Base-by-base conservation (phyloP, 306 rosid species). In the Canavalia gladiata region DNA sequence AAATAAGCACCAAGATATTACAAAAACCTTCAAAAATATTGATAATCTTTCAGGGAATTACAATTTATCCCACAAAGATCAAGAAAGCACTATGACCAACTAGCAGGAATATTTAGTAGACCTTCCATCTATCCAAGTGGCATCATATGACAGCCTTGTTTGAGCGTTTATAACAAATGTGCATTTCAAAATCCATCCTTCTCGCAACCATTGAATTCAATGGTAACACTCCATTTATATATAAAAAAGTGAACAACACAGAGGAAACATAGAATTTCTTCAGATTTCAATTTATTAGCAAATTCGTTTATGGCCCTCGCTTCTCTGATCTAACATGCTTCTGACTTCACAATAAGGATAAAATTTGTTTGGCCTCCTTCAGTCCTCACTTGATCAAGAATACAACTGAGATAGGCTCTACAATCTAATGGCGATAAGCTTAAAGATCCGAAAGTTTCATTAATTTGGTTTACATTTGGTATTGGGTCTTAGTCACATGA, bases 1-100 rank as follows among this genome's bases (percentile, higher is more conserved):
- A 39, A 74, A 46, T 42, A 75, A 54, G 45, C 55, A 39, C 70
- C 52, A 62, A 77, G 78, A 58, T 63, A 62, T 33, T 37, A 37
- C 52, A 47, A 76, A n/a, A 25, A 28, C 25, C 41, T 56, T n/a
- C 51, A 63, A 57, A 35, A 34, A 74, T 52, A 50, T 39, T 57
- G 65, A 55, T 18, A 72, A 51, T 37, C 28, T 62, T 63, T 76
- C 57, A 49, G 41, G 67, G 56, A 72, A 46, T 47, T 11, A 77
- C n/a, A 50, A 37, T 50, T 28, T 30, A 63, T 39, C 76, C 7
- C 45, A 34, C 13, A 31, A 35, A 42, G 33, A 84, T 39, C 35
- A 50, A 13, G 42, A 55, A 58, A 80, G 67, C 60, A 3, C 4
- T 6, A 43, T 67, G 43, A 13, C n/a, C 70, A 68, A 29, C 7